Percentiles rank a stretch among this genome's conserved stretches.
Conservation (phyloP, 768 basidiomycete species). For the Gloeostereum incarnatum region DNA sequence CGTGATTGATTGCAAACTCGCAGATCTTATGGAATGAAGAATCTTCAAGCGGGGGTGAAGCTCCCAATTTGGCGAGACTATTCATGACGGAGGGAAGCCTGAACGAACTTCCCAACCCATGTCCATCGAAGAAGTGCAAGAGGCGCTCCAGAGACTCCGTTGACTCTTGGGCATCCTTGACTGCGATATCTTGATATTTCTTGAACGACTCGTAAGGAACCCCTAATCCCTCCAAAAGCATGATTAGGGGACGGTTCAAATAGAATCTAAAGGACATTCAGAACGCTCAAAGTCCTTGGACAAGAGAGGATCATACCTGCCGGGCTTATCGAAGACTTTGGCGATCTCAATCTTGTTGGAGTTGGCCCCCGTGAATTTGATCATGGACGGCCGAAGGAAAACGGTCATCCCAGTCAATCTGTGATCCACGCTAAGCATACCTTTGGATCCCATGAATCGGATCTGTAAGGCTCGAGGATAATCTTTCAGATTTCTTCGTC, state of each 20-base stretch:
- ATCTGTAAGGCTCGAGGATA: constrained; percentile 49
- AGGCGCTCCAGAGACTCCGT: constrained; percentile 31
- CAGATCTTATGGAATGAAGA: constrained; percentile 43
- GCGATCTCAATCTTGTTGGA: constrained; percentile 53
- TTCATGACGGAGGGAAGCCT: constrained; percentile 43
- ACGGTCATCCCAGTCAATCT: constrained; percentile 38
- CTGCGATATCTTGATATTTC: constrained; percentile 40
- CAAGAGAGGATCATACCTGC: constrained; percentile 21
- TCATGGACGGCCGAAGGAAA: constrained; percentile 50
- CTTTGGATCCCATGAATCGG: constrained; percentile 57
- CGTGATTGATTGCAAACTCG: constrained; percentile 47
- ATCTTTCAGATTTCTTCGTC: constrained; percentile 15
- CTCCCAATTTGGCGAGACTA: constrained; percentile 36
- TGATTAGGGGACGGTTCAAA: constrained; percentile 57
- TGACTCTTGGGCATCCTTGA: constrained; percentile 35
- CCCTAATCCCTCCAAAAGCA: constrained; percentile 54
- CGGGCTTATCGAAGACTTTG: constrained; percentile 50
- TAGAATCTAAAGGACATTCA: constrained; percentile 13
- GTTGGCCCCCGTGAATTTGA: constrained; percentile 50
- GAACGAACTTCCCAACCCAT: constrained; percentile 52
- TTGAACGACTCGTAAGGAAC: constrained; percentile 46
- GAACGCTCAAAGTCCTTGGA: too few relatives aligned
- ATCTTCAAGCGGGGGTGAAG: constrained; percentile 24
- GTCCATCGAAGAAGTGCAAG: constrained; percentile 38
- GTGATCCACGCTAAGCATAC: constrained; percentile 46